Conservation (phyloP, 192 early-diverging fungal species). For the Coemansia sp. region DNA sequence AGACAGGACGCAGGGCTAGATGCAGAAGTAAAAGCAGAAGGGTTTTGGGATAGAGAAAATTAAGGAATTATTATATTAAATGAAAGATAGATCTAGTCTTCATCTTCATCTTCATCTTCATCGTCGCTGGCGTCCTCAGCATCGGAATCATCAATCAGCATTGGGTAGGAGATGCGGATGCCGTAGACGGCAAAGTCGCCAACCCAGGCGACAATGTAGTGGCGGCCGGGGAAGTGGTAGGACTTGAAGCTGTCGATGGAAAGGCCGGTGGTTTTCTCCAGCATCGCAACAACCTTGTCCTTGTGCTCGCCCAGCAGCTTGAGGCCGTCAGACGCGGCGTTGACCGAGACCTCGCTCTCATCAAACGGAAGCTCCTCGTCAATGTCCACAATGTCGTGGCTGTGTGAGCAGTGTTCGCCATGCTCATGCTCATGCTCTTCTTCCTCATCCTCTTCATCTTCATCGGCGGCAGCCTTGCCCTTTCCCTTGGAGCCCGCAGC, state of each 20-base stretch:
- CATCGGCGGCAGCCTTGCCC: conserved; percentile 18
- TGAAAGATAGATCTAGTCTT: conserved; percentile 1
- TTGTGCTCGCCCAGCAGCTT: conserved; percentile 47
- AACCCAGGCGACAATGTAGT: conserved; percentile 56
- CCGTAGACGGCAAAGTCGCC: conserved; percentile 54
- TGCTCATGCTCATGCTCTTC: conserved; percentile 41
- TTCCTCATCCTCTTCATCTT: conserved; percentile 18
- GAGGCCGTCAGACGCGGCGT: conserved; percentile 33
- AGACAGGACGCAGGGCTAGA: background rate
- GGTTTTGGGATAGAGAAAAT: background rate
- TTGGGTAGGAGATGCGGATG: conserved; percentile 53
- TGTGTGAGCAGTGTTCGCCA: conserved; percentile 48
- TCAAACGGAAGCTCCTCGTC: conserved; percentile 49
- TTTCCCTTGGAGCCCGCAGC: conserved; percentile 19
- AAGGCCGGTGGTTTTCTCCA: conserved; percentile 44
- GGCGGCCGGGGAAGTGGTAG: conserved; percentile 53
- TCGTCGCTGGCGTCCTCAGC: conserved; percentile 29
- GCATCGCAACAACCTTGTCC: conserved; percentile 24
- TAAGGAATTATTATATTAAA: background rate
- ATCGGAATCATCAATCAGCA: conserved; percentile 42
- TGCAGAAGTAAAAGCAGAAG: background rate
- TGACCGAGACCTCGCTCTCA: conserved; percentile 33
- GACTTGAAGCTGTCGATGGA: conserved; percentile 53
- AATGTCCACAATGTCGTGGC: conserved; percentile 25
- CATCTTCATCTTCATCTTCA: conserved; percentile 24